Percentiles rank a stretch among this genome's conserved stretches.
phyloP scores from a whole-genome alignment of 148 eudicot species.

The Rhododendron molle region DNA sequence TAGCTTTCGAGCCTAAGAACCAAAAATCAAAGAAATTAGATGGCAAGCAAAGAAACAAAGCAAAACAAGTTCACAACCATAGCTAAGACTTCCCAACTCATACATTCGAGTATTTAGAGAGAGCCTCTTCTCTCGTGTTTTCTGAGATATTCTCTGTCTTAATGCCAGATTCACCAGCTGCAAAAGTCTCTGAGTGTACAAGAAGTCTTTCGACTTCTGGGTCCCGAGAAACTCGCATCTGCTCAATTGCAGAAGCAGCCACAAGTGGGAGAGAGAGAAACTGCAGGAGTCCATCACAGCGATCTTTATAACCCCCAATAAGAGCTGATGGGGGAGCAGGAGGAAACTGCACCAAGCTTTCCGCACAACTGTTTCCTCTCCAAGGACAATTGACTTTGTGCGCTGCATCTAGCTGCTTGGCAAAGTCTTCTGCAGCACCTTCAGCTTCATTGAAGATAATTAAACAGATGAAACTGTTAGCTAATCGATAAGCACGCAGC shows the following conservation, averaged over 20 bases:
- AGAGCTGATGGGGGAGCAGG: slow-evolving; percentile 96
- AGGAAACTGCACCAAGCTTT: slow-evolving; percentile 97
- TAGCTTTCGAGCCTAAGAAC: slow-evolving; percentile 78
- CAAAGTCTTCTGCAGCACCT: slow-evolving; percentile 65
- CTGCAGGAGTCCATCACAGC: slow-evolving; percentile 95
- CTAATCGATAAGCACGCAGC: slow-evolving; percentile 13
- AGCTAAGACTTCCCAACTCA: slow-evolving; percentile 20
- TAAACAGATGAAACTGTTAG: slow-evolving; percentile 10
- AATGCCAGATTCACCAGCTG: slow-evolving; percentile 51
- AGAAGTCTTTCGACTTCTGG: slow-evolving; percentile 84
- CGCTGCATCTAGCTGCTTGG: slow-evolving; percentile 67
- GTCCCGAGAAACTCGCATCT: slow-evolving; percentile 60
- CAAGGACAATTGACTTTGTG: slow-evolving; percentile 83
- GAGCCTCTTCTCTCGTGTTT: slow-evolving; percentile 55
- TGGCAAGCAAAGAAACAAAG: neutral
- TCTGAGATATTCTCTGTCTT: slow-evolving; percentile 47
- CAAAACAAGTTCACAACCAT: neutral
- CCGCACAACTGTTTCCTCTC: slow-evolving; percentile 91
- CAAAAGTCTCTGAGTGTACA: slow-evolving; percentile 41
- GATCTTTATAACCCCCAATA: slow-evolving; percentile 92
- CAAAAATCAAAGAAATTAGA: slow-evolving; percentile 2
- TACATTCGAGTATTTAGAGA: slow-evolving; percentile 67
- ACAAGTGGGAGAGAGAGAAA: slow-evolving; percentile 82
- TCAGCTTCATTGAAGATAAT: slow-evolving; percentile 43
- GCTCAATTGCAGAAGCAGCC: slow-evolving; percentile 78